Percentiles rank a stretch among this genome's conserved stretches.
Conservation (phyloP, 306 rosid species). For the Lathyrus tuberosus region DNA sequence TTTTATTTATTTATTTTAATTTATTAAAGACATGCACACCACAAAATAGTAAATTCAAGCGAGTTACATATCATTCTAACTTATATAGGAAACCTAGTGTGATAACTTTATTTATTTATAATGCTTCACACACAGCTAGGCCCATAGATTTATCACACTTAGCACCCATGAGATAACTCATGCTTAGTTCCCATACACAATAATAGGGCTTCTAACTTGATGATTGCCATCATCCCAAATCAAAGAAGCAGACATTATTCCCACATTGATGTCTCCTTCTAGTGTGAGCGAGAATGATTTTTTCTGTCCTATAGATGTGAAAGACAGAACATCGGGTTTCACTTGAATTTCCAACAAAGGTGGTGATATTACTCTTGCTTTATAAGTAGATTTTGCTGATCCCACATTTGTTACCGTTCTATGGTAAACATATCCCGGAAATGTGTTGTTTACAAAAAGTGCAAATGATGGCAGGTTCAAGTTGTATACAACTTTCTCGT, state of each 20-base stretch:
- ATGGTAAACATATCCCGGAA: neutral
- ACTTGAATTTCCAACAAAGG: conserved; percentile 35
- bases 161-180: no score
- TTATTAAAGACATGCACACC: neutral
- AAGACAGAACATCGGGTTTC: conserved; percentile 33
- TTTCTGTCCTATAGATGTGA: no score
- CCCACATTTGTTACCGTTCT: conserved; percentile 39
- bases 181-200: conserved; percentile 13
- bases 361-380: conserved; percentile 27
- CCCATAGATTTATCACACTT: no score
- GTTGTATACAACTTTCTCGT: no score
- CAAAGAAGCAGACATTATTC: no score
- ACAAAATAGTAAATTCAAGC: neutral
- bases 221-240: conserved; percentile 34
- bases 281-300: no score
- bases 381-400: no score
- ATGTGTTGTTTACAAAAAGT: neutral
- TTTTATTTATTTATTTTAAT: no score
- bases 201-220: conserved; percentile 49
- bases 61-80: neutral
- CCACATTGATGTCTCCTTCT: no score
- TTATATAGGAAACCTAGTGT: no score
- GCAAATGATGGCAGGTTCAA: conserved; percentile 60
- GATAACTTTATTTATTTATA: no score
- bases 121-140: no score